Conservation (phyloP, 768 basidiomycete genomes). For the Auricularia heimuer region DNA sequence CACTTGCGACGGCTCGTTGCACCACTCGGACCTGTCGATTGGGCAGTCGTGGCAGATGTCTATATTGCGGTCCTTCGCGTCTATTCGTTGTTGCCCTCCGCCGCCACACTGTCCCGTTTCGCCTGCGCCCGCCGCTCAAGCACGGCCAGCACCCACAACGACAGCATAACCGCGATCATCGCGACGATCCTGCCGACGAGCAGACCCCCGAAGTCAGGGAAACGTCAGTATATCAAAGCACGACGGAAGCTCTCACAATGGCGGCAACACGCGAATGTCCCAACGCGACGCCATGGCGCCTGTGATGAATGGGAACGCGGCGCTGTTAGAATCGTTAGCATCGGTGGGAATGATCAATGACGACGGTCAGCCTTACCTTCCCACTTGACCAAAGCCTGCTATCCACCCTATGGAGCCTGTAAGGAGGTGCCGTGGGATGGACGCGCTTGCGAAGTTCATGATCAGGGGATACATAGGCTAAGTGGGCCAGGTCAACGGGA, state of each 20-base stretch:
- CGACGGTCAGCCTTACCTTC: constrained; percentile 38
- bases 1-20: too few species aligned
- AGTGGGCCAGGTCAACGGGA: background rate
- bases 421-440: constrained; percentile 64
- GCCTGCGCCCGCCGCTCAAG: background rate
- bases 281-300: constrained; percentile 51
- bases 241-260: constrained; percentile 34
- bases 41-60: too few species aligned
- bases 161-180: constrained; percentile 50
- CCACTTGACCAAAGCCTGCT: constrained; percentile 15
- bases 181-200: constrained; percentile 35
- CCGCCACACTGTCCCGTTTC: background rate
- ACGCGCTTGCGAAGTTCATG: constrained; percentile 58
- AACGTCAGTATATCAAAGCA: too few species aligned
- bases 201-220: too few species aligned
- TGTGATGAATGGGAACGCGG: constrained; percentile 55
- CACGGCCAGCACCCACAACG: constrained; percentile 40
- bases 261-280: constrained; percentile 52
- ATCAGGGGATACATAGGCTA: constrained; percentile 41
- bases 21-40: too few species aligned
- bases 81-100: too few species aligned
- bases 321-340: constrained; percentile 35
- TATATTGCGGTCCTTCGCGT: too few species aligned
- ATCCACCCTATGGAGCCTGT: constrained; percentile 39
- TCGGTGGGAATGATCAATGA: too few species aligned